Conservation (phyloP, 208 protist genomes). For the Wallacemonas collosoma region DNA sequence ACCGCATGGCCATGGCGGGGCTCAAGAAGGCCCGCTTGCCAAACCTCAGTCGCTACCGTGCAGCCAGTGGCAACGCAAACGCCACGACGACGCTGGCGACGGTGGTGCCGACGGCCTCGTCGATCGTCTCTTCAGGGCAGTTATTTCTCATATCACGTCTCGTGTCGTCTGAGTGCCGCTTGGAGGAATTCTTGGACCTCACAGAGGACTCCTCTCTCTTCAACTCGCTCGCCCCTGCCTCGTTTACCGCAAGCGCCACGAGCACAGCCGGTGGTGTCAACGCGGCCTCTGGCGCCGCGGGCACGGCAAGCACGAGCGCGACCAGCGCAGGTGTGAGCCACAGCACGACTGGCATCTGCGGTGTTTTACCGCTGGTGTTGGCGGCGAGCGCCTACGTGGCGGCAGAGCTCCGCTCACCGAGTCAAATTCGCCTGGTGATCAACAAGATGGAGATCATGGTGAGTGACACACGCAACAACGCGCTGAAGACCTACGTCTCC, state of each 20-base stretch:
- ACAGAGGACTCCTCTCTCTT: conserved; percentile 33
- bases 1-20: conserved; percentile 39
- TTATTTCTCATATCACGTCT: conserved; percentile 65
- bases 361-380: conserved; percentile 27
- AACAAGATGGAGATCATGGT: conserved; percentile 65
- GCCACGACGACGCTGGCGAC: conserved; percentile 12
- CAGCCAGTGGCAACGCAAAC: neutral
- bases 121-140: conserved; percentile 59
- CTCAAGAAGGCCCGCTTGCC: conserved; percentile 32
- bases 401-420: conserved; percentile 18
- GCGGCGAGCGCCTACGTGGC: conserved; percentile 23
- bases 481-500: conserved; percentile 57
- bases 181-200: conserved; percentile 76
- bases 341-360: conserved; percentile 1
- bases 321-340: neutral
- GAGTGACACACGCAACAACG: conserved; percentile 41
- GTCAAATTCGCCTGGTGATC: conserved; percentile 42
- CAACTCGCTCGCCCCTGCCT: conserved; percentile 30
- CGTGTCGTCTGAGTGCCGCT: conserved; percentile 44
- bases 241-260: conserved; percentile 25
- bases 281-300: neutral
- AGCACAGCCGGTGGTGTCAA: neutral
- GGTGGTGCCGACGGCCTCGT: conserved; percentile 27
- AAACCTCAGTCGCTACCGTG: neutral
- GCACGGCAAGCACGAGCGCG: neutral